A percentile compares a stretch with the other conserved stretches of the same genome.
These are phyloP conservation scores for Tetrastigma voinierianum DNA, from an alignment of 164 flowering plant genomes.

Conservation along the genomic window DNA sequence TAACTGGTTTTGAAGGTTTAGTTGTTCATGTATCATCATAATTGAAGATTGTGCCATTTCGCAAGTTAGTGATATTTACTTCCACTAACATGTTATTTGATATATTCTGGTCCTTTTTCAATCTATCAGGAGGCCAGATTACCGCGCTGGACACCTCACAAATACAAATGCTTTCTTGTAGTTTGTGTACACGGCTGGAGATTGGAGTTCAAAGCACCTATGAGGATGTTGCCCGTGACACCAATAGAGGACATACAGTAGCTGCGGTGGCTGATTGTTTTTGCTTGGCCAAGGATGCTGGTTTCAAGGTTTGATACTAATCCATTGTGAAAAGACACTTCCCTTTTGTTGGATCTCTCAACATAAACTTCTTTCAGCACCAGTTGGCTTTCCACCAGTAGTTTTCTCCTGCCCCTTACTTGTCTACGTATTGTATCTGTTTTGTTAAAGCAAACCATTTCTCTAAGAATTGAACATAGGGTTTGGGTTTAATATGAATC, in stretches of 20 bases:
- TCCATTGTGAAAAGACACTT: background rate
- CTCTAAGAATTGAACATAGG: too few relatives aligned
- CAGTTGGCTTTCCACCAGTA: background rate
- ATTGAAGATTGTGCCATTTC: background rate
- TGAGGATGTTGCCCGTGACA: constrained; percentile 99
- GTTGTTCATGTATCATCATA: background rate
- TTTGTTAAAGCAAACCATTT: too few relatives aligned
- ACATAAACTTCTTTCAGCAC: background rate
- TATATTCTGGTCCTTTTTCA: constrained; percentile 6
- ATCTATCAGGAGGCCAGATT: constrained; percentile 86
- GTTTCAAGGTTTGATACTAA: constrained; percentile 68
- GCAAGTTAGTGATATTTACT: background rate
- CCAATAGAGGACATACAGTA: constrained; percentile 96
- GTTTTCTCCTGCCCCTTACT: too few relatives aligned
- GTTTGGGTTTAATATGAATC: too few relatives aligned
- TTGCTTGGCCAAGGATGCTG: constrained; percentile 99
- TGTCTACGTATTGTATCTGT: too few relatives aligned
- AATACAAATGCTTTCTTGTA: constrained; percentile 96
- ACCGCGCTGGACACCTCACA: constrained; percentile 98
- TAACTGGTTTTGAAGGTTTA: background rate
- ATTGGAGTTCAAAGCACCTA: constrained; percentile 99
- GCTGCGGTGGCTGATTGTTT: constrained; percentile 99
- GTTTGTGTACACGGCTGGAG: constrained; percentile 96
- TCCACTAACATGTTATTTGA: background rate
- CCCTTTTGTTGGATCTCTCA: background rate